These are phyloP conservation scores for Benincasa hispida DNA, from an alignment of 306 rosid genomes.

Conservation along the genomic window DNA sequence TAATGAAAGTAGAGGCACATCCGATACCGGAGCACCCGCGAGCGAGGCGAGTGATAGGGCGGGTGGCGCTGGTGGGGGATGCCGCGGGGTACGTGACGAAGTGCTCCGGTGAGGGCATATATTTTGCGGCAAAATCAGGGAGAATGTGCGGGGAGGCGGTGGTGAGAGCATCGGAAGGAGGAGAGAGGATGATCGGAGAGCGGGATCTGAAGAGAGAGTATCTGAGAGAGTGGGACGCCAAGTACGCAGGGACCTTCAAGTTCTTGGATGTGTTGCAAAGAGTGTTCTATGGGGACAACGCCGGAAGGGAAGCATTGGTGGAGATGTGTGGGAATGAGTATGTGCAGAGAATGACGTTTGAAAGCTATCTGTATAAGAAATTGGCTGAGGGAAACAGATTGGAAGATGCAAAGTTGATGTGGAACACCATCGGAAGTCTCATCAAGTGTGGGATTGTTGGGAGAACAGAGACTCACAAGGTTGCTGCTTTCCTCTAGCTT, in stretches of 20 bases:
- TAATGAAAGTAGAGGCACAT: constrained; percentile 82
- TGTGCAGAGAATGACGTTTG: constrained; percentile 86
- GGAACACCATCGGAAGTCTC: constrained; percentile 55
- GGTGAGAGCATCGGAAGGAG: constrained; percentile 64
- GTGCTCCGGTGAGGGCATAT: constrained; percentile 84
- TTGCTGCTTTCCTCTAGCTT: neutral
- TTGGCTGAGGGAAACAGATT: constrained; percentile 44
- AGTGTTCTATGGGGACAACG: constrained; percentile 69
- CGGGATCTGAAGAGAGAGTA: constrained; percentile 72
- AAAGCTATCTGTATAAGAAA: constrained; percentile 72
- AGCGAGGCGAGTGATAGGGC: constrained; percentile 42
- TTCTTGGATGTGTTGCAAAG: constrained; percentile 70
- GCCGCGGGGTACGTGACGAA: constrained; percentile 87
- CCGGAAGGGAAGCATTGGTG: constrained; percentile 75
- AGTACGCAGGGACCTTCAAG: constrained; percentile 41
- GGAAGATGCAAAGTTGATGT: constrained; percentile 51
- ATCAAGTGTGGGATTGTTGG: constrained; percentile 29
- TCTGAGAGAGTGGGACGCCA: constrained; percentile 53
- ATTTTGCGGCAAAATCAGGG: constrained; percentile 75
- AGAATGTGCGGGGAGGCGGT: constrained; percentile 63
- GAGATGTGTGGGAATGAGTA: constrained; percentile 87
- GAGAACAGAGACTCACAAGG: neutral
- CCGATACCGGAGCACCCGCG: constrained; percentile 90
- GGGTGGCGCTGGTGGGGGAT: constrained; percentile 81
- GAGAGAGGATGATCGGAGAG: constrained; percentile 46